These are phyloP conservation scores for Sclerotinia trifoliorum DNA, from an alignment of 2,329 filamentous ascomycete species.

Conservation along the genomic window DNA sequence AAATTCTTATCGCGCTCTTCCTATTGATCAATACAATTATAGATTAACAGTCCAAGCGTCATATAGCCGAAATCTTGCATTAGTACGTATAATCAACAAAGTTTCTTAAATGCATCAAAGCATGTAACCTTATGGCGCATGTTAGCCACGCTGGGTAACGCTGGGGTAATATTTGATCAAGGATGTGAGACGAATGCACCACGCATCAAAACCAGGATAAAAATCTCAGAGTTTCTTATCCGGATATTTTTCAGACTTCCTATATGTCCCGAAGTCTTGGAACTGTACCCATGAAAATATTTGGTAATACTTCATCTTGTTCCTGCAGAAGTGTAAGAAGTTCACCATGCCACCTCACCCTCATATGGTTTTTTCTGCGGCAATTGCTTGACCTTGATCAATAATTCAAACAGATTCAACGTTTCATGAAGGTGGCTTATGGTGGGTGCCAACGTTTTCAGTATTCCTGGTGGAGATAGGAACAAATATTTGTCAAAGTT, in stretches of 20 bases:
- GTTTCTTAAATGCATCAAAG: slow-evolving; percentile 1
- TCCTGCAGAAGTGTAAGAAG: slow-evolving; percentile 13
- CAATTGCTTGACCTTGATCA: slow-evolving; percentile 6
- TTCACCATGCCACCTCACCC: neutral
- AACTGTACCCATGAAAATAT: slow-evolving; percentile 21
- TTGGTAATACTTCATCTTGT: slow-evolving; percentile 19
- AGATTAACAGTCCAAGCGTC: slow-evolving; percentile 15
- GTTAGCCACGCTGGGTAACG: slow-evolving; percentile 4
- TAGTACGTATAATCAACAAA: neutral
- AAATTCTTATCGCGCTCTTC: slow-evolving; percentile 23
- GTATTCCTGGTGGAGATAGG: slow-evolving; percentile 11
- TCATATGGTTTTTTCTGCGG: slow-evolving; percentile 6
- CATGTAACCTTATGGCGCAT: slow-evolving; percentile 14
- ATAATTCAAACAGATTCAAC: neutral
- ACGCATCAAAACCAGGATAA: neutral
- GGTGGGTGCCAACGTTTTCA: slow-evolving; percentile 8
- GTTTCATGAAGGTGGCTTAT: slow-evolving; percentile 5
- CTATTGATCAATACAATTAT: slow-evolving; percentile 15
- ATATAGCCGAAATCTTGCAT: slow-evolving; percentile 7
- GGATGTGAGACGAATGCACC: neutral
- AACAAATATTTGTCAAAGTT: slow-evolving; percentile 5
- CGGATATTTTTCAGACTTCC: slow-evolving; percentile 1
- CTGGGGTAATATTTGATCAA: slow-evolving; percentile 4
- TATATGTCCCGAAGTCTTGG: slow-evolving; percentile 17
- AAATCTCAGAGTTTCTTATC: neutral